Conservation (phyloP, 2,329 filamentous ascomycete species). For the Claviceps maximensis region DNA sequence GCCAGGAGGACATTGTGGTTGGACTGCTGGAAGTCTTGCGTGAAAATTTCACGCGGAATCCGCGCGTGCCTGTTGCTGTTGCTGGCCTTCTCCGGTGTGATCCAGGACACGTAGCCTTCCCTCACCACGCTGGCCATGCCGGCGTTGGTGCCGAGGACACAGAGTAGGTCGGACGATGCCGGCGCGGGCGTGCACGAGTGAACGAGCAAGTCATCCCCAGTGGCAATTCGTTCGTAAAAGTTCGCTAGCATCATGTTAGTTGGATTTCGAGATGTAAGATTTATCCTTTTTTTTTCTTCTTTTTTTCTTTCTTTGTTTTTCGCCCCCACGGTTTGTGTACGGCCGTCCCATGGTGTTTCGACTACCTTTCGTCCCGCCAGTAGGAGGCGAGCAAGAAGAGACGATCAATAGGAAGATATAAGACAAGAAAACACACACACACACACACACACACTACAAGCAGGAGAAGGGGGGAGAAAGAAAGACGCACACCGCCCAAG, state of each 20-base stretch:
- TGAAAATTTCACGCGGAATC: conserved; percentile 28
- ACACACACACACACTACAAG: not conserved
- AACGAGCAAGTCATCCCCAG: conserved; percentile 17
- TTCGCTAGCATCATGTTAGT: conserved; percentile 13
- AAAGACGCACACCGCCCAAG: conserved; percentile 21
- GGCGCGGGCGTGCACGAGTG: conserved; percentile 31
- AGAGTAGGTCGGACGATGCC: conserved; percentile 24
- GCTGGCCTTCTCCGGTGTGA: conserved; percentile 13
- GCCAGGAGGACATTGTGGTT: conserved; percentile 34
- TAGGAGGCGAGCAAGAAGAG: no score
- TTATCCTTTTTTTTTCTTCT: no score
- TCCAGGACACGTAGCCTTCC: conserved; percentile 20
- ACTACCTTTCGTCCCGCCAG: no score
- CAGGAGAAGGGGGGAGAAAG: not conserved
- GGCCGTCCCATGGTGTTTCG: no score
- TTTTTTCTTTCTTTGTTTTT: no score
- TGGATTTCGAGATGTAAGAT: no score
- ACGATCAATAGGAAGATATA: no score
- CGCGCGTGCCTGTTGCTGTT: conserved; percentile 6
- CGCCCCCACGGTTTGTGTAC: no score
- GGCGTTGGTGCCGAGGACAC: conserved; percentile 33
- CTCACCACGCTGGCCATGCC: conserved; percentile 29
- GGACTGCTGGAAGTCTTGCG: conserved; percentile 32
- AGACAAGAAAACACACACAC: not conserved
- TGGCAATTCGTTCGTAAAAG: conserved; percentile 17